Base-by-base conservation (phyloP, 1,284 basidiomycete genomes). In the Trametes polyzona region DNA sequence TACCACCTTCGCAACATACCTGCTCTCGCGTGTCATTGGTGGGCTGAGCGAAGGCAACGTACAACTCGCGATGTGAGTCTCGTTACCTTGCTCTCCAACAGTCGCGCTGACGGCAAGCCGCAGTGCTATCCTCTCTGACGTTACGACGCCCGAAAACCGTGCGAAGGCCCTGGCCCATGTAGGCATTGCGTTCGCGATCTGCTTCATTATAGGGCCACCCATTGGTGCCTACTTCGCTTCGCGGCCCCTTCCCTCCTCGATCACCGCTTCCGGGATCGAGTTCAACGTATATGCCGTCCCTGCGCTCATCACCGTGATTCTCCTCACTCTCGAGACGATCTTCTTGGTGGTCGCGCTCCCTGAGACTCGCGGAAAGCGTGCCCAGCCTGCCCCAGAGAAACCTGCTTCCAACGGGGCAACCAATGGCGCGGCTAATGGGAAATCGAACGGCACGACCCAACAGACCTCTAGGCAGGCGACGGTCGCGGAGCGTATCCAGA, bases 101-200 rank as follows among this genome's bases (percentile, higher is more conserved):
- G 26, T 35, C 44, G 27, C 40, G 21, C 21, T 27, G 10, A 47
- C 52, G 4, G 16, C 43, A 39, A 27, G 1, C 26, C 43, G 42
- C 63, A 94, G 92, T 64, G 93, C 94, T 6, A 94, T 94, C 65
- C 83, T 97, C 29, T 92, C 93, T 19, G 95, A 97, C 70, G 84
- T 96, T 32, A 90, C 93, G 0, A 83, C 88, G 0, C 81, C 90
- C 3, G 80, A 81, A 14, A 89, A 87, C 44, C 86, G 94, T 23
- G 88, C 92, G 4, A 90, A 84, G 69, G 87, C 91, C 7, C 83
- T 97, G n/a, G 91, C 95, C 0, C 83, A 95, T 59, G 90, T 97
- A 44, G 95, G 95, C 16, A 92, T 96, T 51, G 95, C 95, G 1
- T 97, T 97, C 68, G 92, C 93, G 8, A 87, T 96, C 47, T 95